Evolutionary conservation across 306 rosid species (phyloP).

Genomic region (Senna tora): DNA sequence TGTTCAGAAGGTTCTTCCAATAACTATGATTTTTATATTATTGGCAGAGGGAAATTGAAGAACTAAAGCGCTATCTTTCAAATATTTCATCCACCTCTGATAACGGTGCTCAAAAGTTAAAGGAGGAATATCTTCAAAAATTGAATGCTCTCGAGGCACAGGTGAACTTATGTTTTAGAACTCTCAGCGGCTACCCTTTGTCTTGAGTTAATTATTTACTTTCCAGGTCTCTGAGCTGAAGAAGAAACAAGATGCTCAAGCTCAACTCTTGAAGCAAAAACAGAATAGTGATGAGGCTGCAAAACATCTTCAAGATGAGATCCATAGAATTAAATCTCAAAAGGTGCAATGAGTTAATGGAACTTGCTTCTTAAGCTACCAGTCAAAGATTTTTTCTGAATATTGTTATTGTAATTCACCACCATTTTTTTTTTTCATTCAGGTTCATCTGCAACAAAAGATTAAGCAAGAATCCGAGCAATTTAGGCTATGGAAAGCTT

Average conservation of each 20-base stretch:
- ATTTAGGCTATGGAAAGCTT: conserved; percentile 93
- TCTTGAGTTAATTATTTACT: conserved; percentile 40
- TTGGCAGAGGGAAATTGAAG: conserved; percentile 85
- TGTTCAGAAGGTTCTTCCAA: conserved; percentile 5
- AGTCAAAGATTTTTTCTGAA: background rate
- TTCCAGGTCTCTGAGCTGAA: conserved; percentile 81
- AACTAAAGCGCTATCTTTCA: conserved; percentile 63
- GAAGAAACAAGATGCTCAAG: conserved; percentile 92
- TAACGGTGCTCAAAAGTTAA: conserved; percentile 85
- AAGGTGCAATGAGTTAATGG: conserved; percentile 53
- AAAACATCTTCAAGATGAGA: conserved; percentile 84
- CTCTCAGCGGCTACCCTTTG: conserved; percentile 22
- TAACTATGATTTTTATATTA: conserved; percentile 24
- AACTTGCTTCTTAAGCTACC: conserved; percentile 17
- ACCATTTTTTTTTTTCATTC: background rate
- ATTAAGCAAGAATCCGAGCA: conserved; percentile 98
- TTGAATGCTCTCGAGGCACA: conserved; percentile 83
- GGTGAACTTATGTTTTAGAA: conserved; percentile 51
- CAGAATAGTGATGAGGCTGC: conserved; percentile 92
- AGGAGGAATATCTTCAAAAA: conserved; percentile 89
- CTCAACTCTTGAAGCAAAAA: conserved; percentile 81
- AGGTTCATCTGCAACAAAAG: conserved; percentile 98
- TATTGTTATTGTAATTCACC: background rate
- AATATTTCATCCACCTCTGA: conserved; percentile 76
- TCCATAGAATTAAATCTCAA: conserved; percentile 85